Evolutionary conservation across 805 yeast species (phyloP).

Genomic region (Barnettozyma californica): DNA sequence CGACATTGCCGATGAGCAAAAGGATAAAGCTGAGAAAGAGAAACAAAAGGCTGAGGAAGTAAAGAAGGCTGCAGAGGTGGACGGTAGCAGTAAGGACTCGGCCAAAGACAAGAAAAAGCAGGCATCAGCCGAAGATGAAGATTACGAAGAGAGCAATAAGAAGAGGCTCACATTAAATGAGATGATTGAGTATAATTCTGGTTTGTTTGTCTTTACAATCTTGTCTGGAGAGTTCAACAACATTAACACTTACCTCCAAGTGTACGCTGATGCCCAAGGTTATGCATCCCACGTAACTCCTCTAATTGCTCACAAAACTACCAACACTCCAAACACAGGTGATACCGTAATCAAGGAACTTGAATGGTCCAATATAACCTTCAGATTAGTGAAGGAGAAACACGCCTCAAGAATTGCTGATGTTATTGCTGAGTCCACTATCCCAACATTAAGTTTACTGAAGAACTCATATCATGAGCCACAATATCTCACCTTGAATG

Average conservation of each 20-base stretch:
- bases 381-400: slow-evolving; percentile 56
- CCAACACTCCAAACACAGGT: slow-evolving; percentile 48
- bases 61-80: slow-evolving; percentile 30
- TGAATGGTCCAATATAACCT: slow-evolving; percentile 60
- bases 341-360: slow-evolving; percentile 76
- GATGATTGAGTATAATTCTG: slow-evolving; percentile 56
- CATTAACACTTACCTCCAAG: slow-evolving; percentile 62
- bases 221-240: slow-evolving; percentile 51
- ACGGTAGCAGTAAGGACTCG: slow-evolving; percentile 3
- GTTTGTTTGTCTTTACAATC: slow-evolving; percentile 69
- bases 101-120: slow-evolving; percentile 24
- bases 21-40: slow-evolving; percentile 29
- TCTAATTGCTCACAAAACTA: slow-evolving; percentile 32
- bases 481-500: slow-evolving; percentile 47
- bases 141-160: slow-evolving; percentile 31
- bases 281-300: slow-evolving; percentile 58
- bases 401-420: slow-evolving; percentile 51
- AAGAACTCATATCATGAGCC: slow-evolving; percentile 62
- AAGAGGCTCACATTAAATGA: slow-evolving; percentile 53
- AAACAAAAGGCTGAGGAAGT: slow-evolving; percentile 15
- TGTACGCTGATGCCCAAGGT: slow-evolving; percentile 71
- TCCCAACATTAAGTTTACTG: slow-evolving; percentile 64
- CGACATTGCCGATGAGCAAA: slow-evolving; percentile 57
- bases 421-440: slow-evolving; percentile 51
- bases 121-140: slow-evolving; percentile 35